Percentiles rank a stretch among this genome's conserved stretches.
phyloP scores from a whole-genome alignment of 495 filamentous ascomycete species.

The Xylaria curta region DNA sequence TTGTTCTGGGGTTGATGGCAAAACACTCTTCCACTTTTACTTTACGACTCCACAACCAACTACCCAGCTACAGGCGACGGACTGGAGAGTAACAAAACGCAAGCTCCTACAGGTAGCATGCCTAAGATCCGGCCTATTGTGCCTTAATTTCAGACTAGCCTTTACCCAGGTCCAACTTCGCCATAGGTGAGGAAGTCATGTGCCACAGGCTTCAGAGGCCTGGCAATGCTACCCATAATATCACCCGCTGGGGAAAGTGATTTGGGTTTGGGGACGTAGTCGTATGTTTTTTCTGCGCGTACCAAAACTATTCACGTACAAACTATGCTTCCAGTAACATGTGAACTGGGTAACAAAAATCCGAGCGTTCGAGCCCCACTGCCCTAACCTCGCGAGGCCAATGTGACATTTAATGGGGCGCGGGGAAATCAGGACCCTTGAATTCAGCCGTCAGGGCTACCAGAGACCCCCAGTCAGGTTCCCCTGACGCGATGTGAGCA shows the following conservation, averaged over 20 bases:
- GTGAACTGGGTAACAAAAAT: neutral
- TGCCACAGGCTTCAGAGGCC: neutral
- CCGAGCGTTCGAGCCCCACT: neutral
- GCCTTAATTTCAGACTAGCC: neutral
- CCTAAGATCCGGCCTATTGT: neutral
- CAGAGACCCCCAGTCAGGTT: neutral
- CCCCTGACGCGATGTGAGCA: constrained; percentile 3
- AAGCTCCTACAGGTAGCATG: neutral
- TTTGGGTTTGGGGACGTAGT: neutral
- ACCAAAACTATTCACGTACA: neutral
- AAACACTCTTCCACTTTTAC: constrained; percentile 9
- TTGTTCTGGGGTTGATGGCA: constrained; percentile 6
- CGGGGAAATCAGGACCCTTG: constrained; percentile 14
- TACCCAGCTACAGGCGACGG: neutral
- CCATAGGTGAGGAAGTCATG: too few species aligned
- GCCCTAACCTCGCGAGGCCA: neutral
- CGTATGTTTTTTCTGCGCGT: neutral
- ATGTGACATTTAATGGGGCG: constrained; percentile 10
- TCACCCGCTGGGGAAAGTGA: neutral
- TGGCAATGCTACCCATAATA: neutral
- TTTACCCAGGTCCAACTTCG: neutral
- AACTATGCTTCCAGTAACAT: neutral
- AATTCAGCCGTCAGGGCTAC: constrained; percentile 14
- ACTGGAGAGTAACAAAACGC: neutral
- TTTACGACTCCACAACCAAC: neutral